Evolutionary conservation across 108 stramenopile species (phyloP).

Genomic region (Licmophora abbreviata): DNA sequence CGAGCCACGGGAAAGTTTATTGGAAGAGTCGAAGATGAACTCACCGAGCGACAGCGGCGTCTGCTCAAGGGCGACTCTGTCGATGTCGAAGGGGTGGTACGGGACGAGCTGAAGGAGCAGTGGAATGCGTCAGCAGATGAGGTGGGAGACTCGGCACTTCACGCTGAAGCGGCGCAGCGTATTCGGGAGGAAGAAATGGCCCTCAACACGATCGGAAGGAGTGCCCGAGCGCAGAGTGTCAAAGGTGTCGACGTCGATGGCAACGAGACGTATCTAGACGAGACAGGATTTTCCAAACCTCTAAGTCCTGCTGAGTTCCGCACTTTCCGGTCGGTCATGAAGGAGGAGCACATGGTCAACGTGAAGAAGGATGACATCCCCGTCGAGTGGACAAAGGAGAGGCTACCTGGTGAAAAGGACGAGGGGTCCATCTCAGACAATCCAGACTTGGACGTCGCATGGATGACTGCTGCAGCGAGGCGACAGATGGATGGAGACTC

Average conservation of each 20-base stretch:
- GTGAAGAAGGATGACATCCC: slow-evolving; percentile 53
- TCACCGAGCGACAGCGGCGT: slow-evolving; percentile 33
- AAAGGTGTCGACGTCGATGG: slow-evolving; percentile 23
- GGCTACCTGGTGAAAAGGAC: slow-evolving; percentile 29
- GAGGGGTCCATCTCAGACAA: slow-evolving; percentile 21
- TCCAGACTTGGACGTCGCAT: slow-evolving; percentile 42
- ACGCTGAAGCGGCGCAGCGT: slow-evolving; percentile 38
- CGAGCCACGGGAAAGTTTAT: slow-evolving; percentile 72
- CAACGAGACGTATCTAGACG: slow-evolving; percentile 15
- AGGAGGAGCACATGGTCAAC: slow-evolving; percentile 32
- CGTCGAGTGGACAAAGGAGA: slow-evolving; percentile 17
- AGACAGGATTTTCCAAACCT: slow-evolving; percentile 30
- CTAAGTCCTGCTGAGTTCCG: slow-evolving; percentile 51
- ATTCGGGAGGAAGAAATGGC: slow-evolving; percentile 59
- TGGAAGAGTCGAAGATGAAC: slow-evolving; percentile 45
- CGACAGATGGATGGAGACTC: slow-evolving; percentile 33
- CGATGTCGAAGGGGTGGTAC: slow-evolving; percentile 27
- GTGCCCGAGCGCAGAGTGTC: slow-evolving; percentile 31
- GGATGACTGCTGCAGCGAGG: slow-evolving; percentile 35
- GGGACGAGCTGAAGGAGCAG: slow-evolving; percentile 21
- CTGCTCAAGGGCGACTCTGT: slow-evolving; percentile 48
- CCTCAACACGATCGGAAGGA: slow-evolving; percentile 61
- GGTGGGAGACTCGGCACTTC: slow-evolving; percentile 10
- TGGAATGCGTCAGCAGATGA: slow-evolving; percentile 20
- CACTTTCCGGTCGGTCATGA: slow-evolving; percentile 44